A percentile compares a stretch with the other conserved stretches of the same genome.
Evolutionary conservation across 257 asterid species (phyloP).

Genomic region (Jasminum sambac): DNA sequence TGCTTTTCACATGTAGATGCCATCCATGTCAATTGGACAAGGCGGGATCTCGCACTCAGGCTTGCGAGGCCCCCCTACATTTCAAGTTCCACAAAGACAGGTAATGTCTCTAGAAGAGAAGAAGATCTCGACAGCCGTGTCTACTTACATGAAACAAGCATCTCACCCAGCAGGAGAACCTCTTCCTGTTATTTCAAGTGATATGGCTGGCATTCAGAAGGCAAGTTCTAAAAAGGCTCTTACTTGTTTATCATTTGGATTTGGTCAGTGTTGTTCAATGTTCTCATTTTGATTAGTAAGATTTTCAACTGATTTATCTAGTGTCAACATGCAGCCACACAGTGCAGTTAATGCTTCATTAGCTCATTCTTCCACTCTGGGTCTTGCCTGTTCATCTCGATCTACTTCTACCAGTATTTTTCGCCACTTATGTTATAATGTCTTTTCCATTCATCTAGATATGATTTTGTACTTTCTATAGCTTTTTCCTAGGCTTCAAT

Average conservation of each 20-base stretch:
- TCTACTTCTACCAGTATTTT: slow-evolving; percentile 70
- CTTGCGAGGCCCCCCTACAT: slow-evolving; percentile 49
- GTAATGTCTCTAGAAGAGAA: slow-evolving; percentile 66
- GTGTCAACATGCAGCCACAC: slow-evolving; percentile 54
- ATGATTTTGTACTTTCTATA: slow-evolving; percentile 6
- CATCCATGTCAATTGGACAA: slow-evolving; percentile 52
- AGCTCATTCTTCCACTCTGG: slow-evolving; percentile 57
- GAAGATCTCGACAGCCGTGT: slow-evolving; percentile 43
- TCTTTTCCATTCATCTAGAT: slow-evolving; percentile 12
- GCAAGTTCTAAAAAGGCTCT: slow-evolving; percentile 38
- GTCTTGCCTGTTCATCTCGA: slow-evolving; percentile 63
- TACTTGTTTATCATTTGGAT: not conserved
- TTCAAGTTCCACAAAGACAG: slow-evolving; percentile 60
- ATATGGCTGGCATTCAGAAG: slow-evolving; percentile 62
- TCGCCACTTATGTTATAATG: slow-evolving; percentile 11
- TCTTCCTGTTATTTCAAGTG: slow-evolving; percentile 46
- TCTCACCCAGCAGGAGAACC: slow-evolving; percentile 56
- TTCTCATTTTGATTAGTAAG: not conserved
- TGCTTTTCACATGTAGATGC: slow-evolving; percentile 35
- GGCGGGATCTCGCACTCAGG: slow-evolving; percentile 48
- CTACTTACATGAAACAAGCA: slow-evolving; percentile 61
- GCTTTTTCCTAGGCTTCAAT: slow-evolving; percentile 17
- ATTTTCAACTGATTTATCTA: slow-evolving; percentile 27
- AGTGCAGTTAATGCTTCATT: slow-evolving; percentile 46
- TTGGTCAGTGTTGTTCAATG: slow-evolving; percentile 15